phyloP scores from a whole-genome alignment of 306 rosid genomes.

The Medicago arabica region DNA sequence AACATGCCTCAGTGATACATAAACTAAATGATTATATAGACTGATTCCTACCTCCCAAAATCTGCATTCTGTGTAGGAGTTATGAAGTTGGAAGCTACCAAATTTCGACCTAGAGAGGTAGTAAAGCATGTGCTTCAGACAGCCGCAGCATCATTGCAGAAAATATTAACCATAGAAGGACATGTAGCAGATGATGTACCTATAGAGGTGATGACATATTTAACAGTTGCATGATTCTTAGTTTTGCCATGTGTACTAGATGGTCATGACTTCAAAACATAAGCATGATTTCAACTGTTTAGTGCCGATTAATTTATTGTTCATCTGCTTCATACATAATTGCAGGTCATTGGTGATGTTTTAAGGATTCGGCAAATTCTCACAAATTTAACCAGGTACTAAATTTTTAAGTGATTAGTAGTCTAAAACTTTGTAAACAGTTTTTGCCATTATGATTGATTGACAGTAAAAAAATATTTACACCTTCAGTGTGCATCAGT shows the following conservation, averaged over 20 bases:
- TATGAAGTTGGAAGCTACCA: constrained; percentile 93
- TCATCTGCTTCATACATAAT: constrained; percentile 11
- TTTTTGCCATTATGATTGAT: no score
- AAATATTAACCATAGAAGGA: constrained; percentile 83
- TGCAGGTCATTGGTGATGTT: constrained; percentile 90
- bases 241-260: neutral
- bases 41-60: constrained; percentile 6
- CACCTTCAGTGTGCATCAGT: no score
- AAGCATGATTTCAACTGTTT: neutral
- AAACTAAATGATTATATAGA: constrained; percentile 9
- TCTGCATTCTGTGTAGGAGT: constrained; percentile 59
- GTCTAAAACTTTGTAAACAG: neutral
- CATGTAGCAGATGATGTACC: constrained; percentile 89
- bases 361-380: constrained; percentile 92
- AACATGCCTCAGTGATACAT: neutral
- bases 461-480: no score
- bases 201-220: constrained; percentile 71
- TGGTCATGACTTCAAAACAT: neutral
- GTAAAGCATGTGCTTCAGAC: constrained; percentile 94
- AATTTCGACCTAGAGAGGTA: constrained; percentile 90
- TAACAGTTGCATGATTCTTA: neutral
- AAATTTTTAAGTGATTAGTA: neutral
- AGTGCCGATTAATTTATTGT: neutral
- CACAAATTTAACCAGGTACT: constrained; percentile 87
- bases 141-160: constrained; percentile 96